Evolutionary conservation across 2,329 filamentous ascomycete genomes (phyloP).

Genomic region (Dactylellina sp.): DNA sequence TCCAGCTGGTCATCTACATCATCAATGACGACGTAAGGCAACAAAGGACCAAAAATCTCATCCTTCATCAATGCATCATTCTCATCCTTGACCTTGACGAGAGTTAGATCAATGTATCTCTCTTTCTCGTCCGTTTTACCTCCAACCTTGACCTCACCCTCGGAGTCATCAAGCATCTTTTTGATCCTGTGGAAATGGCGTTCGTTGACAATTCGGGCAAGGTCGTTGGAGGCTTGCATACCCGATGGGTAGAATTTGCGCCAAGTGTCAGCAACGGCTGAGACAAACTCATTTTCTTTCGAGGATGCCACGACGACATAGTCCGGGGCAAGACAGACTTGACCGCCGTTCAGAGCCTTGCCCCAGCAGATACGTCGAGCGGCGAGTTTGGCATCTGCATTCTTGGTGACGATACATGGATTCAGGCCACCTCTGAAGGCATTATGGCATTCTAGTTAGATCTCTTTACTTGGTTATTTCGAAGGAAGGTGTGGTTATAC

Average conservation of each 20-base stretch:
- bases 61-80: constrained; percentile 82
- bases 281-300: constrained; percentile 72
- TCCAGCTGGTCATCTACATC: constrained; percentile 86
- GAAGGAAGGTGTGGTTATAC: constrained; percentile 18
- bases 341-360: constrained; percentile 86
- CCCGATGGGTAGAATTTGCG: constrained; percentile 87
- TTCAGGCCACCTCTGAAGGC: constrained; percentile 77
- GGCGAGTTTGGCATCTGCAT: constrained; percentile 81
- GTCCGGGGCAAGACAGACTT: constrained; percentile 93
- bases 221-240: constrained; percentile 80
- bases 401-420: constrained; percentile 88
- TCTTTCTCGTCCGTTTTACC: constrained; percentile 83
- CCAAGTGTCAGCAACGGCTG: constrained; percentile 77
- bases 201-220: constrained; percentile 82
- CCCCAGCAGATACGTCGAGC: constrained; percentile 88
- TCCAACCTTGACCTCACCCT: constrained; percentile 86
- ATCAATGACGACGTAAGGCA: constrained; percentile 73
- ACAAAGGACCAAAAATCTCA: constrained; percentile 92
- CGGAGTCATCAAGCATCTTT: constrained; percentile 85
- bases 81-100: constrained; percentile 81
- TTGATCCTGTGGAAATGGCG: constrained; percentile 84
- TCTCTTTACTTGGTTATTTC: neutral
- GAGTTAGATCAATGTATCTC: constrained; percentile 89
- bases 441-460: neutral
- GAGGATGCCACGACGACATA: constrained; percentile 82